Conservation (phyloP, 225 moss, liverwort and hornwort genomes). For the Ulota crispa region DNA sequence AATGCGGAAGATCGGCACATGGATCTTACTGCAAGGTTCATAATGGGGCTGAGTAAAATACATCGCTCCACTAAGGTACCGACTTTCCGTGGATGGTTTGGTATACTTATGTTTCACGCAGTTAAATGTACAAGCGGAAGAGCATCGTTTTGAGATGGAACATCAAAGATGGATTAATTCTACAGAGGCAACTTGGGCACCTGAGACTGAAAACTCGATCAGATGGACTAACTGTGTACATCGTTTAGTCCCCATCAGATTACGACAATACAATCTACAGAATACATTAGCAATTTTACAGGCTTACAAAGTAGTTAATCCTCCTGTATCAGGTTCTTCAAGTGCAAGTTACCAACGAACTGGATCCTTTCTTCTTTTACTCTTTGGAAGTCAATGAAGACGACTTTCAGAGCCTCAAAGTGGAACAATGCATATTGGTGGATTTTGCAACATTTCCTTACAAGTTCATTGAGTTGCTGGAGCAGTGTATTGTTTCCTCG, state of each 20-base stretch:
- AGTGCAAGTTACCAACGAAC: constrained; percentile 95
- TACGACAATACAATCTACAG: neutral
- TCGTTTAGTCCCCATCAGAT: neutral
- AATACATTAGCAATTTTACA: neutral
- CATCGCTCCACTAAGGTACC: constrained; percentile 87
- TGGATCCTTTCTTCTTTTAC: constrained; percentile 96
- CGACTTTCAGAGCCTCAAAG: constrained; percentile 97
- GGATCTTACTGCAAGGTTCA: constrained; percentile 90
- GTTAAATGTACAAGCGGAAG: neutral
- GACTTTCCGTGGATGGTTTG: constrained; percentile 5
- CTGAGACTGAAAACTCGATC: constrained; percentile 1
- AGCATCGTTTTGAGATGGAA: constrained; percentile 5
- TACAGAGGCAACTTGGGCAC: neutral
- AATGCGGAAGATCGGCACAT: constrained; percentile 87
- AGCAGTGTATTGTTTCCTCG: constrained; percentile 87
- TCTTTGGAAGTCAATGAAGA: constrained; percentile 97
- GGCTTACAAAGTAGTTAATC: constrained; percentile 10
- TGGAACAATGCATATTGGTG: constrained; percentile 97
- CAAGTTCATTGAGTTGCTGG: constrained; percentile 98
- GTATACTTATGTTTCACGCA: neutral
- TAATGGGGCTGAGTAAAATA: constrained; percentile 93
- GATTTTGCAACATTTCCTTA: constrained; percentile 97
- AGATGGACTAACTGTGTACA: neutral
- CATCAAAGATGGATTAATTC: neutral
- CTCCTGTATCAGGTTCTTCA: constrained; percentile 73